These are phyloP conservation scores for Phyllosticta citriasiana DNA, from an alignment of 2,329 filamentous ascomycete genomes.

Conservation along the genomic window DNA sequence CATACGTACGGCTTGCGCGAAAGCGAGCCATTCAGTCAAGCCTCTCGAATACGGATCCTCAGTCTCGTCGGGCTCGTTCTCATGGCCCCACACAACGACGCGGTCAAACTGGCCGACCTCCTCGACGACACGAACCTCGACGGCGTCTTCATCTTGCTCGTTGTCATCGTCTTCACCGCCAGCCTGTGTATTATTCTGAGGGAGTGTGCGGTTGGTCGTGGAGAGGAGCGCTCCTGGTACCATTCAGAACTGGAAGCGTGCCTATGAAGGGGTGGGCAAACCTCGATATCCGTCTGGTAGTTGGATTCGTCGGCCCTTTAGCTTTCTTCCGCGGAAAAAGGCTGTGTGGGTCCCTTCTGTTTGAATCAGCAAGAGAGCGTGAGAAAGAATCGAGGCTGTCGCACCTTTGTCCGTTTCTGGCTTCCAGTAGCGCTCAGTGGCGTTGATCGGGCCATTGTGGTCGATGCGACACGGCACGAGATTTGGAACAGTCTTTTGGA, in stretches of 20 bases:
- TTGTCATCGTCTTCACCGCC: conserved; percentile 13
- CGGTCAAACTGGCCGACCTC: conserved; percentile 61
- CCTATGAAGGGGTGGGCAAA: conserved; percentile 13
- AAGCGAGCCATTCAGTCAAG: conserved; percentile 69
- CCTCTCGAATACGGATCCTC: conserved; percentile 63
- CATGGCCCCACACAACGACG: conserved; percentile 78
- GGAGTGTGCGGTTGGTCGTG: conserved; percentile 7
- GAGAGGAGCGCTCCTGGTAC: conserved; percentile 14
- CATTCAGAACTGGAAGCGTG: neutral
- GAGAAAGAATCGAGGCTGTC: neutral
- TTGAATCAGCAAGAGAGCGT: neutral
- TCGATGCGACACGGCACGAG: conserved; percentile 73
- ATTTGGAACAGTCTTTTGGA: conserved; percentile 48
- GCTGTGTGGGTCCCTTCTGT: conserved; percentile 39
- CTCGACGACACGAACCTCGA: conserved; percentile 41
- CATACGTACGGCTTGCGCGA: conserved; percentile 58
- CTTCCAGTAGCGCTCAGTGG: conserved; percentile 59
- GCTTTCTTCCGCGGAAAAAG: conserved; percentile 72
- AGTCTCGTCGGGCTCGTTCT: conserved; percentile 49
- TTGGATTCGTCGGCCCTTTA: conserved; percentile 56
- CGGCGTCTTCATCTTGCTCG: conserved; percentile 11
- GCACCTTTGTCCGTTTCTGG: conserved; percentile 33
- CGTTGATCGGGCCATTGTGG: conserved; percentile 62
- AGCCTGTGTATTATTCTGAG: neutral
- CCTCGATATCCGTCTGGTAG: conserved; percentile 64